Evolutionary conservation across 1,284 basidiomycete genomes (phyloP).

Genomic region (Moniliella sp.): DNA sequence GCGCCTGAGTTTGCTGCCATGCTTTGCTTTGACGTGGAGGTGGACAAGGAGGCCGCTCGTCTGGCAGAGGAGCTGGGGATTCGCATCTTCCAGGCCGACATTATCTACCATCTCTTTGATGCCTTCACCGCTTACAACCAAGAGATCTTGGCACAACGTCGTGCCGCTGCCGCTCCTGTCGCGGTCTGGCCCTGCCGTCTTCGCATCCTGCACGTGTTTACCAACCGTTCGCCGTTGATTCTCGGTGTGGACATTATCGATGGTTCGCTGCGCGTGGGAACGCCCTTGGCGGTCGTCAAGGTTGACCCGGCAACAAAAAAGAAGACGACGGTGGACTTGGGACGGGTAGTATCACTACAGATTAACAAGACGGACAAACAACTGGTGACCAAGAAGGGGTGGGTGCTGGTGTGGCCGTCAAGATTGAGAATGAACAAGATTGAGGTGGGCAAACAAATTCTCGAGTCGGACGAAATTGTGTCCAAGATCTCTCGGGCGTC

Average conservation of each 20-base stretch:
- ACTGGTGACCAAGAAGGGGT: conserved; percentile 73
- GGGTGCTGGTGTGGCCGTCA: conserved; percentile 86
- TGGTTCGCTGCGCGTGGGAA: conserved; percentile 68
- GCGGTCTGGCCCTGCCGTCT: conserved; percentile 93
- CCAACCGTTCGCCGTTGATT: conserved; percentile 86
- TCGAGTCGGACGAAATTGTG: conserved; percentile 52
- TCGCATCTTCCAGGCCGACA: conserved; percentile 83
- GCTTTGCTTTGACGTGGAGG: conserved; percentile 79
- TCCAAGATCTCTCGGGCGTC: conserved; percentile 74
- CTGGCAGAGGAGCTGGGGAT: conserved; percentile 83
- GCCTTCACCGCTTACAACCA: conserved; percentile 88
- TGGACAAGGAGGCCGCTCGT: conserved; percentile 72
- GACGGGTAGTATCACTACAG: conserved; percentile 58
- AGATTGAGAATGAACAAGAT: conserved; percentile 96
- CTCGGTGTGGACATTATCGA: conserved; percentile 90
- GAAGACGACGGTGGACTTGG: conserved; percentile 45
- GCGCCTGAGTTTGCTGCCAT: conserved; percentile 73
- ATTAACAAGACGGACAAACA: conserved; percentile 36
- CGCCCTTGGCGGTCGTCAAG: conserved; percentile 83
- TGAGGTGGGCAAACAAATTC: no score
- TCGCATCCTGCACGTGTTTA: conserved; percentile 74
- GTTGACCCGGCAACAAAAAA: conserved; percentile 62
- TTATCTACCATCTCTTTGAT: conserved; percentile 97
- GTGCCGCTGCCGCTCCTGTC: conserved; percentile 70
- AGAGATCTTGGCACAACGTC: conserved; percentile 77